Evolutionary conservation across 306 rosid species (phyloP).

Genomic region (Inga laurina): DNA sequence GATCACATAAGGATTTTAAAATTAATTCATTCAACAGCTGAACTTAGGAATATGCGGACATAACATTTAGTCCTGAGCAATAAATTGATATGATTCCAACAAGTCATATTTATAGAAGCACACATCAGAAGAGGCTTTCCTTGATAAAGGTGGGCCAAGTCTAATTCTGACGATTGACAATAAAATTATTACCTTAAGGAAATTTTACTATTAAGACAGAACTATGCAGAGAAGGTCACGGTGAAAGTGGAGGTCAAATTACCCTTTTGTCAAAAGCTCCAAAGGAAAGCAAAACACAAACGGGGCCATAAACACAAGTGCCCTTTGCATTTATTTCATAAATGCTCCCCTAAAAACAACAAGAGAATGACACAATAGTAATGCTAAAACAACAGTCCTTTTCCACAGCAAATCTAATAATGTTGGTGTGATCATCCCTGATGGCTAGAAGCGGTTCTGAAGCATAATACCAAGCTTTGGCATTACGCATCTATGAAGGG

Average conservation of each 20-base stretch:
- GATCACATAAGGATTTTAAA: slow-evolving; percentile 14
- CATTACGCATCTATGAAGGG: too few species aligned
- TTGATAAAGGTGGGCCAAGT: not conserved
- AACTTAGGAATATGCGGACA: slow-evolving; percentile 12
- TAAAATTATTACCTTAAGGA: not conserved
- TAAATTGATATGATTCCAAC: not conserved
- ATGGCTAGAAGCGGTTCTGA: too few species aligned
- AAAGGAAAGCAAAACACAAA: not conserved
- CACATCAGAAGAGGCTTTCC: not conserved
- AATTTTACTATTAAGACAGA: not conserved
- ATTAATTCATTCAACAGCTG: slow-evolving; percentile 30
- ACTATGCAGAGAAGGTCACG: not conserved
- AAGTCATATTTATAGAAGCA: not conserved
- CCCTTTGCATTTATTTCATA: not conserved
- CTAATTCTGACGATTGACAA: not conserved
- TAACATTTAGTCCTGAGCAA: slow-evolving; percentile 7
- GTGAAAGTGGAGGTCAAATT: not conserved
- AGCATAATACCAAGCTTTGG: too few species aligned
- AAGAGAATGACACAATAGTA: not conserved
- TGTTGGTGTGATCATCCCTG: too few species aligned
- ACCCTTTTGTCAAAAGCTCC: not conserved
- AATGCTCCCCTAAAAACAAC: not conserved
- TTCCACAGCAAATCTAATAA: not conserved
- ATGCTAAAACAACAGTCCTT: too few species aligned
- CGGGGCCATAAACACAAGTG: not conserved